phyloP scores from a whole-genome alignment of 805 yeast species.

The Yueomyces sinensis region DNA sequence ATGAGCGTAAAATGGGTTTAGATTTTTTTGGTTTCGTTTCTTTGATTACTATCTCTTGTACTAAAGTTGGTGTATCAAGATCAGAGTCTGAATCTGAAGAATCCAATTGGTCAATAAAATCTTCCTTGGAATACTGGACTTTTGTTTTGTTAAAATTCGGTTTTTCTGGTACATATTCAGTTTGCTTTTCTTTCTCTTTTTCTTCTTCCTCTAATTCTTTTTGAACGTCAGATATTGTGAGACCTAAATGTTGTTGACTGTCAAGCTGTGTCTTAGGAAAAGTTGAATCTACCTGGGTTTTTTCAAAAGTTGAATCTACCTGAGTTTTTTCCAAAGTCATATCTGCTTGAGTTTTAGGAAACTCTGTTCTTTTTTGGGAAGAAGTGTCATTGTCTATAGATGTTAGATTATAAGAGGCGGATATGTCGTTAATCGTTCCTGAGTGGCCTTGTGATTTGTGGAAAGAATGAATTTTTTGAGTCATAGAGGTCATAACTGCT shows the following conservation, averaged over 20 bases:
- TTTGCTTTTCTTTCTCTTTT: neutral
- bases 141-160: neutral
- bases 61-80: neutral
- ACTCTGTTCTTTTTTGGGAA: neutral
- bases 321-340: neutral
- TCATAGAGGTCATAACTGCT: no score
- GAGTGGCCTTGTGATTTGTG: no score
- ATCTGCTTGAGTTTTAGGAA: neutral
- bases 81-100: conserved; percentile 1
- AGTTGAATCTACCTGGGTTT: neutral
- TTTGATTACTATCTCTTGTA: neutral
- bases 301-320: neutral
- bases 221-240: conserved; percentile 11
- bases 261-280: neutral
- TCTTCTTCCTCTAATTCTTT: conserved; percentile 6
- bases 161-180: conserved; percentile 1
- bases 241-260: no score
- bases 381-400: no score
- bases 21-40: neutral
- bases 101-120: conserved; percentile 14
- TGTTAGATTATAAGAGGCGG: no score
- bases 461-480: no score
- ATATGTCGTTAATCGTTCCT: no score
- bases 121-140: conserved; percentile 10
- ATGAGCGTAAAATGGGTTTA: neutral